phyloP scores from a whole-genome alignment of 2,329 filamentous ascomycete genomes.

The Trichoderma sp. region DNA sequence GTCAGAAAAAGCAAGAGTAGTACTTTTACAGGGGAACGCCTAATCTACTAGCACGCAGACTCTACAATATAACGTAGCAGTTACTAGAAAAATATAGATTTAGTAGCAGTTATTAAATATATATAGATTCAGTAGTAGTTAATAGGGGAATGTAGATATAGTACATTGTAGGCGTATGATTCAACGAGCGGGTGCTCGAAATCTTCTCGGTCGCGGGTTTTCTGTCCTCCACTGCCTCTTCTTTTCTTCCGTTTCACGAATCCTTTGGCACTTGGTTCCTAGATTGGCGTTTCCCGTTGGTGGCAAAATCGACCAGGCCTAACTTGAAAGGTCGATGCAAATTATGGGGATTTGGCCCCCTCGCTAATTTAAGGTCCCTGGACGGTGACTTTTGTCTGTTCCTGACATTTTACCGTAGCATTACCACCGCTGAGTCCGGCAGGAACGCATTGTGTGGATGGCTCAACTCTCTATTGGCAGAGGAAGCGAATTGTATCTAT shows the following conservation, averaged over 20 bases:
- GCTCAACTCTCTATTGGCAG: not conserved
- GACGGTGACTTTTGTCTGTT: not conserved
- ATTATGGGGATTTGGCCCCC: not conserved
- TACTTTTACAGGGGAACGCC: no score
- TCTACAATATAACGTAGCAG: no score
- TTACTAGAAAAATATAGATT: no score
- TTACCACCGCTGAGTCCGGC: not conserved
- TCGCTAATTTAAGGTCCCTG: conserved; percentile 7
- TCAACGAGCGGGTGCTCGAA: no score
- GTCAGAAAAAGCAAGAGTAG: no score
- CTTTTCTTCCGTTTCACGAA: not conserved
- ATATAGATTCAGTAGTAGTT: no score
- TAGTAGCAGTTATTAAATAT: no score
- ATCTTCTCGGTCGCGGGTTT: no score
- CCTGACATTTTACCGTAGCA: not conserved
- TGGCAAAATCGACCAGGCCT: not conserved
- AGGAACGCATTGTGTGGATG: not conserved
- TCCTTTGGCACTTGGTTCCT: not conserved
- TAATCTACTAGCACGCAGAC: no score
- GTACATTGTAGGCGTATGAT: no score
- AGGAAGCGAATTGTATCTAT: not conserved
- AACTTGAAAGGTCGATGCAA: not conserved
- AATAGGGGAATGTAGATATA: no score
- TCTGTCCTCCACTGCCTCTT: not conserved
- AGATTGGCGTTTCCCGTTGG: not conserved